A percentile compares a stretch with the other conserved stretches of the same genome.
Conservation (phyloP, 1,139 yeast species). For the Suhomyces wounanorum region DNA sequence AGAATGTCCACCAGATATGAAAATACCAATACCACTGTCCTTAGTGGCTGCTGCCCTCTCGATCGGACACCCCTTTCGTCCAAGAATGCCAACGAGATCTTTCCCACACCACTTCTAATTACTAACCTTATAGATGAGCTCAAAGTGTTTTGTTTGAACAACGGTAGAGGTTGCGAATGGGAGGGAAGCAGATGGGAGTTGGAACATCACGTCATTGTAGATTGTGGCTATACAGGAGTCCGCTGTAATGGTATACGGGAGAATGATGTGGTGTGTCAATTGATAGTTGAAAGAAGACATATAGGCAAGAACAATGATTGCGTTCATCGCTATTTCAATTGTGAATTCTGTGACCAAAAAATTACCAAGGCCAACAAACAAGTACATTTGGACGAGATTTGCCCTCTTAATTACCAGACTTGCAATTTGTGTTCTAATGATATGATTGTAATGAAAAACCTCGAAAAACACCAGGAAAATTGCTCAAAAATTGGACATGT, state of each 20-base stretch:
- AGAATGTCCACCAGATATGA: constrained; percentile 25
- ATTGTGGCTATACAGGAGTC: constrained; percentile 56
- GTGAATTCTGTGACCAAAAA: constrained; percentile 40
- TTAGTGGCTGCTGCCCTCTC: constrained; percentile 56
- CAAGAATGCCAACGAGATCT: constrained; percentile 44
- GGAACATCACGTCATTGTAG: constrained; percentile 50
- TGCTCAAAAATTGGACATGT: constrained; percentile 36
- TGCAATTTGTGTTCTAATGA: constrained; percentile 47
- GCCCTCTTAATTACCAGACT: constrained; percentile 41
- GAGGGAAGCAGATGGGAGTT: constrained; percentile 62
- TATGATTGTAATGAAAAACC: constrained; percentile 37
- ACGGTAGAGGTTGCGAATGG: constrained; percentile 59
- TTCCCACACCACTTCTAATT: constrained; percentile 63
- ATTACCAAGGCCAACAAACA: constrained; percentile 35
- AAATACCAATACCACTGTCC: constrained; percentile 9
- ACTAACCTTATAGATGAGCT: constrained; percentile 65
- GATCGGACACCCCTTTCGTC: constrained; percentile 56
- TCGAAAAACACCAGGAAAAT: constrained; percentile 37
- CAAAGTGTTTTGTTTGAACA: constrained; percentile 56
- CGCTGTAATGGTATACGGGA: constrained; percentile 38
- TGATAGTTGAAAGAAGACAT: constrained; percentile 27
- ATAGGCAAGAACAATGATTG: constrained; percentile 22
- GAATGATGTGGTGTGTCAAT: constrained; percentile 16
- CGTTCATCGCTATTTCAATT: constrained; percentile 39
- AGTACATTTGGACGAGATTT: constrained; percentile 40